Base-by-base conservation (phyloP, 179 eudicot genomes). In the Beta lomatogona region DNA sequence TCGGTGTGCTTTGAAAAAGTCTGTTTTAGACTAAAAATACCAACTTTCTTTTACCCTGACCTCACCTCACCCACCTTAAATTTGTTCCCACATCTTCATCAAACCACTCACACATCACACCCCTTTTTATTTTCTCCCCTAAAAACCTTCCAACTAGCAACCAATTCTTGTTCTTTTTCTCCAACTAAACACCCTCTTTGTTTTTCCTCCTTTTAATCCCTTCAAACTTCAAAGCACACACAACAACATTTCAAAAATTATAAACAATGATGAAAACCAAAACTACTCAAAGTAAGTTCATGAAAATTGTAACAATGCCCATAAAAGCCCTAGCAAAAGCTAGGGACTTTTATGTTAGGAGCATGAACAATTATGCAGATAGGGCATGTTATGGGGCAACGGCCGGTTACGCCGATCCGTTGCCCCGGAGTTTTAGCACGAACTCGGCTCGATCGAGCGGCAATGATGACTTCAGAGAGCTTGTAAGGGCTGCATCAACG, bases 371-470 rank as follows among this genome's bases (percentile, higher is more conserved):
- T 58, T 89, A 83, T 73, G 86, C 93, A 0, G 79, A 82, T 12
- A 77, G 19, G 2, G 82, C 69, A 3, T 71, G 81, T 14, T 88
- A 90, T 68, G 81, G 81, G 28, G 84, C 67, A 31, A 46, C 52
- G 3, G 14, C 82, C 0, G 8, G 41, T 55, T 72, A 89, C 80
- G 48, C 65, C 41, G 82, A 89, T 74, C 85, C 68, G 6, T 58
- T 91, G 61, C 93, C 94, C 0, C 84, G 88, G 53, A 91, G 93
- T 75, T 88, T 88, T 74, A 91, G 94, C 83, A 65, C 84, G 21
- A 83, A 9, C 61, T 86, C 95, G 21, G 41, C 77, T 0, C 55
- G 86, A n/a, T 81, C 83, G 0, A 28, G 46, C 21, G 74, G 58
- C 2, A 82, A 71, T 14, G 94, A 93, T 0, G 98, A 94, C n/a